Percentiles rank a stretch among this genome's conserved stretches.
phyloP scores from a whole-genome alignment of 768 basidiomycete genomes.

The Lactifluus piperatus region DNA sequence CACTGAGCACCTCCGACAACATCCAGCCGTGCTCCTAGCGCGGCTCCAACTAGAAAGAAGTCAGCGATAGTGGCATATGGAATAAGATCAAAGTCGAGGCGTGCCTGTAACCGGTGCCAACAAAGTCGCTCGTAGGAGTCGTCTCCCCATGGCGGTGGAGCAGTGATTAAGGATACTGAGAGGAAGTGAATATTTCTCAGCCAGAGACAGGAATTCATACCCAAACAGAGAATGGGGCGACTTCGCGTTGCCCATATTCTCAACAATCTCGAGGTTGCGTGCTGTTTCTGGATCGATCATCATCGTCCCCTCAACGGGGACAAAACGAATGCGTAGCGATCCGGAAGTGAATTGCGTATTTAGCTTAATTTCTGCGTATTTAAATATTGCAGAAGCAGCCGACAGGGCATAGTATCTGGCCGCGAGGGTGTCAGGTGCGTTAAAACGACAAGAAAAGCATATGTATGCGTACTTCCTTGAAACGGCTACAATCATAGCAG shows the following conservation, averaged over 20 bases:
- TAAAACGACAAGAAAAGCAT: background rate
- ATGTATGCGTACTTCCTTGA: slow-evolving; percentile 64
- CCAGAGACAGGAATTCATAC: slow-evolving; percentile 31
- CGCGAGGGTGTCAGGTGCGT: slow-evolving; percentile 16
- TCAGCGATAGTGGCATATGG: background rate
- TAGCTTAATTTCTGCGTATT: slow-evolving; percentile 62
- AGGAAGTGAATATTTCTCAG: background rate
- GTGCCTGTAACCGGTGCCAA: slow-evolving; percentile 76
- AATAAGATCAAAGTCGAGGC: background rate
- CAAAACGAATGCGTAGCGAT: slow-evolving; percentile 68
- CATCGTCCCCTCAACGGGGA: slow-evolving; percentile 85
- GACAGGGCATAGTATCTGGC: slow-evolving; percentile 82
- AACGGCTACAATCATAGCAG: slow-evolving; percentile 68
- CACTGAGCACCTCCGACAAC: slow-evolving; percentile 61
- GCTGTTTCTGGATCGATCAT: slow-evolving; percentile 89
- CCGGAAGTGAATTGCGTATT: slow-evolving; percentile 61
- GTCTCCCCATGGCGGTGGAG: slow-evolving; percentile 82
- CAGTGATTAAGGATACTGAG: slow-evolving; percentile 67
- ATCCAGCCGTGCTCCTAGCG: slow-evolving; percentile 77
- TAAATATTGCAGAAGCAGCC: slow-evolving; percentile 80
- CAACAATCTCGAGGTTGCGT: slow-evolving; percentile 81
- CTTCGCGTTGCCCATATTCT: slow-evolving; percentile 59
- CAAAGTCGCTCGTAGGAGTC: slow-evolving; percentile 71
- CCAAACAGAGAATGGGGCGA: slow-evolving; percentile 72
- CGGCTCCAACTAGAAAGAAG: slow-evolving; percentile 38